Evolutionary conservation across 345 rosid species (phyloP), one percentile per base, ranked within the genome.

Genomic region (Litchi chinensis): DNA sequence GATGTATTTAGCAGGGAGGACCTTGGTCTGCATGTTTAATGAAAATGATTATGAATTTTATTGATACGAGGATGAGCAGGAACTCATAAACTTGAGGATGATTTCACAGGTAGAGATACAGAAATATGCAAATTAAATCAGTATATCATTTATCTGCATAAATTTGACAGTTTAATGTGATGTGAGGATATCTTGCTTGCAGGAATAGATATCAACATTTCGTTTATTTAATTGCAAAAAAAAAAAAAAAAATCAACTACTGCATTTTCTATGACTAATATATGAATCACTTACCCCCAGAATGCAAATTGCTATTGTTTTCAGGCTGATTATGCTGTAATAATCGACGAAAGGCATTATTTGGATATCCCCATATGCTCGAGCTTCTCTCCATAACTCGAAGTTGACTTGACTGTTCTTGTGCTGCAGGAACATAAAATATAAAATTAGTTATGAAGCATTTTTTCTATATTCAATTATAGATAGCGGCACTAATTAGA

Each of bases 301-400:
- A 79, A 91, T 87, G 87, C 98, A 95, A 73, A 91, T 87, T 37
- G 95, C 95, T 75, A 93, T 75, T 4, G 98, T 92, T 91, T 93
- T 93, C 81, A 91, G 80, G 85, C 89, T 91, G 73, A 95, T 94
- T 63, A 95, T 82, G 86, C 93, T 87, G 77, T 95, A 95, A 74
- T 95, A 91, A 76, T 95, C 98, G 68, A 92, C 97, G 82, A 93
- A 95, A 46, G 98, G 98, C 98, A 95, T 93, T 68, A 95, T 80
- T 68, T 95, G 98, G 82, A 95, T 83, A 75, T 95, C 98, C 57
- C 90, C 91, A 46, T 93, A 95, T 46, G 91, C 90, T 74, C 86
- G 89, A 60, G 94, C 94, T 91, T 95, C 98, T 85, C 82, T 95
- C 98, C 98, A 92, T 75, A 93, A 87, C 87, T 93, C 97, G 73